phyloP scores from a whole-genome alignment of 176 grass and related monocot species.

The Carex myosuroides region DNA sequence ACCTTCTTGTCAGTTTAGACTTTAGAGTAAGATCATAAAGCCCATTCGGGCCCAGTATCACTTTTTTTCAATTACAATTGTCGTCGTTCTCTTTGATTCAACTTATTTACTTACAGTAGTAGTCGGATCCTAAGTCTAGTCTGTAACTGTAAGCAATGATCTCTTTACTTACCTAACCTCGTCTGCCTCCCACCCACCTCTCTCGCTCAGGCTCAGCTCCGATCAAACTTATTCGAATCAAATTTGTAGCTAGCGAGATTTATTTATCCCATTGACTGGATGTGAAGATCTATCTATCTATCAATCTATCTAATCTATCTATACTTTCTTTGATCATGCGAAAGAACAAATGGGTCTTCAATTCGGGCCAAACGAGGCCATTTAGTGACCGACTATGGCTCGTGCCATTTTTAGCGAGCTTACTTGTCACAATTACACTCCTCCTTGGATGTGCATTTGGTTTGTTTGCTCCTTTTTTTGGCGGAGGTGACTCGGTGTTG shows the following conservation, averaged over 20 bases:
- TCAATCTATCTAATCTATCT: background rate
- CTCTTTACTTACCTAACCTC: constrained; percentile 13
- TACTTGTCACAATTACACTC: constrained; percentile 57
- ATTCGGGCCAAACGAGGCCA: constrained; percentile 40
- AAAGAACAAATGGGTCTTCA: constrained; percentile 44
- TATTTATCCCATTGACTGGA: background rate
- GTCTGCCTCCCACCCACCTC: background rate
- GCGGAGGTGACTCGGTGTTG: constrained; percentile 28
- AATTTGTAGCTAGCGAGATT: background rate
- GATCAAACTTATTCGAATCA: background rate
- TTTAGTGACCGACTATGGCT: constrained; percentile 78
- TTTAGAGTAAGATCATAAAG: background rate
- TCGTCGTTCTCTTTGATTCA: no score
- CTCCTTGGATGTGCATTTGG: constrained; percentile 56
- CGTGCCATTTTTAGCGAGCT: constrained; percentile 63
- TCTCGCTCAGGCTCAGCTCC: background rate
- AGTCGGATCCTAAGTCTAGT: no score
- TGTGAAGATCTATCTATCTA: background rate
- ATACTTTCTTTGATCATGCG: constrained; percentile 34
- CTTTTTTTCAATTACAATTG: no score
- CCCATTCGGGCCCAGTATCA: no score
- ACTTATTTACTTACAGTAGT: no score
- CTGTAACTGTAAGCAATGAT: background rate
- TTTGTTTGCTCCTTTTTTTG: constrained; percentile 52
- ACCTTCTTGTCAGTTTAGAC: background rate